A percentile compares a stretch with the other conserved stretches of the same genome.
Conservation (phyloP, 2,329 filamentous ascomycete genomes). For the Aschersonia sp. region DNA sequence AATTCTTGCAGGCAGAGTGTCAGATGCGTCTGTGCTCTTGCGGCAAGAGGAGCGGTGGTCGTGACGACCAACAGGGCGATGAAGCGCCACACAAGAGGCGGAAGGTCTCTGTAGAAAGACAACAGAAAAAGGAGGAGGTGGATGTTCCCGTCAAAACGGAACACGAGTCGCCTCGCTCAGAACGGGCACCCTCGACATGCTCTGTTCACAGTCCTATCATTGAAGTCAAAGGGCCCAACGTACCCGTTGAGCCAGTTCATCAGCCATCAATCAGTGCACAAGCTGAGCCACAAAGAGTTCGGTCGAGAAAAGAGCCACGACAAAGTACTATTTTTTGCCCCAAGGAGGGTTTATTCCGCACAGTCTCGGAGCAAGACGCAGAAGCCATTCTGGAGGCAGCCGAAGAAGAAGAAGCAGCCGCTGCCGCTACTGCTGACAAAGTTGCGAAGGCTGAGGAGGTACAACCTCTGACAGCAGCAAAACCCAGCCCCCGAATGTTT, state of each 20-base stretch:
- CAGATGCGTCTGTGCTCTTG: slow-evolving; percentile 53
- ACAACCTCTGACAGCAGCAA: slow-evolving; percentile 12
- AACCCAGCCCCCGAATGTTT: slow-evolving; percentile 25
- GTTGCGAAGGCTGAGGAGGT: slow-evolving; percentile 1
- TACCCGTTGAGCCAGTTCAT: neutral
- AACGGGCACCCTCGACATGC: slow-evolving; percentile 3
- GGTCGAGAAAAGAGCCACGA: slow-evolving; percentile 24
- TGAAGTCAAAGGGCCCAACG: neutral
- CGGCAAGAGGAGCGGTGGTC: slow-evolving; percentile 18
- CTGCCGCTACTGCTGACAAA: neutral
- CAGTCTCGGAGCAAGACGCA: slow-evolving; percentile 36
- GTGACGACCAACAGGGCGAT: slow-evolving; percentile 6
- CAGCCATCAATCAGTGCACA: slow-evolving; percentile 7
- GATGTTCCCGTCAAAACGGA: slow-evolving; percentile 6
- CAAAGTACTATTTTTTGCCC: slow-evolving; percentile 44
- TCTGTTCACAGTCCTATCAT: neutral
- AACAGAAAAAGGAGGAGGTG: neutral
- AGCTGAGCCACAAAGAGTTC: slow-evolving; percentile 9
- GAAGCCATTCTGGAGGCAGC: slow-evolving; percentile 25
- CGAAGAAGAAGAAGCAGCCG: slow-evolving; percentile 7
- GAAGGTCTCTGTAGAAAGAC: slow-evolving; percentile 4
- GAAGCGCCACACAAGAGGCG: slow-evolving; percentile 8
- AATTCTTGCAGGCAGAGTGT: slow-evolving; percentile 66
- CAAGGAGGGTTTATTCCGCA: slow-evolving; percentile 48
- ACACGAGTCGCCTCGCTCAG: slow-evolving; percentile 18